Evolutionary conservation across 1,139 yeast genomes (phyloP).

Genomic region (Geotrichum reessii): DNA sequence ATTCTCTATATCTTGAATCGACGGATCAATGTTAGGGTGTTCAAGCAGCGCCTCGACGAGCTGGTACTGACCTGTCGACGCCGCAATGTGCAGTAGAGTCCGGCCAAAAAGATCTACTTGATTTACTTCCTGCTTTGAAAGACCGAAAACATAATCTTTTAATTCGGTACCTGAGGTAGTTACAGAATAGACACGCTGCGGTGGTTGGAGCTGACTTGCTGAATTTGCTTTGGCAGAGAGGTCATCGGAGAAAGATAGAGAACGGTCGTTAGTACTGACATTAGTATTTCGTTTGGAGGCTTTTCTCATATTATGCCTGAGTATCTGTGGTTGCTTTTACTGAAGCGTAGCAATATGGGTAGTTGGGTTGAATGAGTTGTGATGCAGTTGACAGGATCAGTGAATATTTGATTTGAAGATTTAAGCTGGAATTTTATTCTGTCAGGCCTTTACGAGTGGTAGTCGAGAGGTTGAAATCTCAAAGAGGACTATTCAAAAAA

Average conservation of each 20-base stretch:
- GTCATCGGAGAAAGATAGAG: background rate
- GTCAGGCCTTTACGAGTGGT: background rate
- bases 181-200: background rate
- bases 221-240: background rate
- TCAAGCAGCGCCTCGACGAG: constrained; percentile 45
- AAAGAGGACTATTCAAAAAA: background rate
- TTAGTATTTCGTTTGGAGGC: constrained; percentile 5
- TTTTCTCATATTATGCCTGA: constrained; percentile 13
- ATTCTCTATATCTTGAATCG: constrained; percentile 60
- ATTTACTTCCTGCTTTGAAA: constrained; percentile 30
- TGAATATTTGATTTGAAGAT: background rate
- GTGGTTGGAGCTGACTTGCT: background rate
- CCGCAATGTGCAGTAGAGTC: constrained; percentile 55
- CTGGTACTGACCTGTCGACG: constrained; percentile 48
- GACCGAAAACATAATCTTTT: background rate
- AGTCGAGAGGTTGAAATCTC: background rate
- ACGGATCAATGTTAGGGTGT: constrained; percentile 45
- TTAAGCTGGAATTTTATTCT: background rate
- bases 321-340: background rate
- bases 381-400: background rate
- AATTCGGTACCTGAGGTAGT: background rate
- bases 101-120: constrained; percentile 72
- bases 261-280: constrained; percentile 8
- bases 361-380: background rate
- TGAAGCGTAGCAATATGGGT: background rate